Base-by-base conservation (phyloP, 2,329 filamentous ascomycete genomes). In the Sclerotinia trifoliorum region DNA sequence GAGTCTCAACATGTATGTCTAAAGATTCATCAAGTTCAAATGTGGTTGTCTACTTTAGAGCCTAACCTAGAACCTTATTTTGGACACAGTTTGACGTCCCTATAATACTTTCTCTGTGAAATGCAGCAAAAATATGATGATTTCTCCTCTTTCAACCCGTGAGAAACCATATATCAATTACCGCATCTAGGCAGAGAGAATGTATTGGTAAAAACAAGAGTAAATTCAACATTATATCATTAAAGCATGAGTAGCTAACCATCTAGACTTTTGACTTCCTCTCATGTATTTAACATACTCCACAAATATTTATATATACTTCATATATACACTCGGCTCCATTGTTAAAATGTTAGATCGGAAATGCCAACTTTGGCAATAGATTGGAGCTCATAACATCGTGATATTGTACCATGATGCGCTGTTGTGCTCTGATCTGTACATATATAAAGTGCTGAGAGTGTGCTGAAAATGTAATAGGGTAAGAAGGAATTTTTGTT, bases 201-300 rank as follows among this genome's bases (percentile, higher is more conserved):
- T 5, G 24, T n/a, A 19, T 11, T 6, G 21, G 46, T 26, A 19
- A 26, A 39, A 49, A 51, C 5, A 13, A 42, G 19, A 51, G 19
- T 21, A 7, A 51, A 63, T 51, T 39, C 48, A 17, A 42, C 29
- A 26, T 63, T 42, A 35, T 51, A 63, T 51, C 35, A 39, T 51
- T 42, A 21, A 26, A 63, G 7, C 48, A 63, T 42, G 29, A 35
- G 15, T 63, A 42, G 60, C 60, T 49, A 39, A 63, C 39, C 46
- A 63, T 51, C 46, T 42, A 51, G n/a, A 51, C 32, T n/a, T 32
- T 26, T 13, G 11, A 11, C 7, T 24, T 51, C n/a, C n/a, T 24
- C 8, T n/a, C 5, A 21, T 26, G 29, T 24, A 42, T 24, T 39
- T 17, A 11, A 39, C 13, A 17, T 26, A 4, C 10, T 39, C 46